Evolutionary conservation across 345 rosid genomes (phyloP), one percentile per base, ranked within the genome.

Genomic region (Dimocarpus longan): DNA sequence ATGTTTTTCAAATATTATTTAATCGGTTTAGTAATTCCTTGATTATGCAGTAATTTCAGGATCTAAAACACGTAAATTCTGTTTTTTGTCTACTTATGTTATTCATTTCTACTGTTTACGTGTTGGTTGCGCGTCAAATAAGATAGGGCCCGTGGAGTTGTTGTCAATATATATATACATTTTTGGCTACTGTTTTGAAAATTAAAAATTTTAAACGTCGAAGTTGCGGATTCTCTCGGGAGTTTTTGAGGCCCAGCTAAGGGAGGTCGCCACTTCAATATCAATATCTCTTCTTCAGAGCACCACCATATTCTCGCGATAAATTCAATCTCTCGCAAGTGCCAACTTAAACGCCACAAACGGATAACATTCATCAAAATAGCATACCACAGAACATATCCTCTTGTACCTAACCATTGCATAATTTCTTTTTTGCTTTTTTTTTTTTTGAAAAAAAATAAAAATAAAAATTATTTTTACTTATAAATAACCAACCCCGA

Each of bases 81-180:
- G 37, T 2, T 1, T 32, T 32, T 32, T 32, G 37, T 32, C 37
- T 32, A 32, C 37, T 32, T 32, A 32, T 18, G 19, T 11, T 46
- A 0, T 18, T 21, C 46, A 5, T 19, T n/a, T n/a, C 6, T 18
- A n/a, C 21, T 75, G 15, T 76, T 39, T 12, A 18, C 84, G 82
- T 68, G 84, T 73, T 19, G 40, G 44, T 3, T 24, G 48, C 82
- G 82, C 77, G 84, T 81, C 76, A 65, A 78, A 13, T 12, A 24
- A 50, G 16, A 19, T 18, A 32, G 10, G 37, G 60, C 68, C 26
- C 19, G 6, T 13, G 10, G 12, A 60, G 28, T 60, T n/a, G 10
- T 5, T 62, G 75, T 77, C 84, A 67, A 77, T 77, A 39, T 62
- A 44, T 44, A 44, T 37, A 2, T 66, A 37, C 4, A 42, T 43